A percentile compares a stretch with the other conserved stretches of the same genome.
Conservation (phyloP, 2,329 filamentous ascomycete species). For the Aspergillus texensis region DNA sequence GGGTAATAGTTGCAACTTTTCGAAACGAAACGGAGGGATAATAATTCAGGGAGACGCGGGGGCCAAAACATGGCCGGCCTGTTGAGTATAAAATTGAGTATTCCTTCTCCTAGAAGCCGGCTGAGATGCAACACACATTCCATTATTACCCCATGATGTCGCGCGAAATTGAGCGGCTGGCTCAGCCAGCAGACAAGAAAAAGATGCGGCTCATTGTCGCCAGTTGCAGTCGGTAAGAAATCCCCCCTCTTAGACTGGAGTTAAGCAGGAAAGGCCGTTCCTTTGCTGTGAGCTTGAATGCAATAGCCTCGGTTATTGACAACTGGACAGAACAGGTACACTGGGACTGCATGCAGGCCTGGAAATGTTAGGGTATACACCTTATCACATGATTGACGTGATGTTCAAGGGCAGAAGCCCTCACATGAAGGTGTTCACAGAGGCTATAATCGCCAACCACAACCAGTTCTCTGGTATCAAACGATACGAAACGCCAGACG, state of each 20-base stretch:
- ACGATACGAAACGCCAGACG: constrained; percentile 17
- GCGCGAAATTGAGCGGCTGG: constrained; percentile 22
- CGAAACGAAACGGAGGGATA: background rate
- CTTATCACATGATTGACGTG: constrained; percentile 27
- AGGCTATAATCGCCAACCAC: constrained; percentile 22
- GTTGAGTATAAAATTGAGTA: background rate
- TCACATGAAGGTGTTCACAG: constrained; percentile 21
- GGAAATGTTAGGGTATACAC: constrained; percentile 26
- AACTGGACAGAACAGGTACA: constrained; percentile 23
- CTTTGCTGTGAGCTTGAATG: rapidly evolving
- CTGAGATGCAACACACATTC: too few relatives aligned
- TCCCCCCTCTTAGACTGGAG: background rate
- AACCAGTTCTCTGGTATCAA: constrained; percentile 23
- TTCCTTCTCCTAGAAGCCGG: background rate
- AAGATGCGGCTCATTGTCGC: constrained; percentile 27
- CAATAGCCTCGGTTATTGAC: background rate
- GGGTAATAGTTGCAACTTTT: background rate
- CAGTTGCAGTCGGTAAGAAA: constrained; percentile 25
- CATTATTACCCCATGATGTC: constrained; percentile 19
- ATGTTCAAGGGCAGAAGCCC: constrained; percentile 7
- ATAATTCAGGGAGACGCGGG: too few relatives aligned
- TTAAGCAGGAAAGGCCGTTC: too few relatives aligned
- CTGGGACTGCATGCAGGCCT: constrained; percentile 26
- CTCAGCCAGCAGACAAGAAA: constrained; percentile 17
- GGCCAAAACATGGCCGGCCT: background rate